phyloP scores from a whole-genome alignment of 2,329 filamentous ascomycete species.

The Calonectria pteridis region DNA sequence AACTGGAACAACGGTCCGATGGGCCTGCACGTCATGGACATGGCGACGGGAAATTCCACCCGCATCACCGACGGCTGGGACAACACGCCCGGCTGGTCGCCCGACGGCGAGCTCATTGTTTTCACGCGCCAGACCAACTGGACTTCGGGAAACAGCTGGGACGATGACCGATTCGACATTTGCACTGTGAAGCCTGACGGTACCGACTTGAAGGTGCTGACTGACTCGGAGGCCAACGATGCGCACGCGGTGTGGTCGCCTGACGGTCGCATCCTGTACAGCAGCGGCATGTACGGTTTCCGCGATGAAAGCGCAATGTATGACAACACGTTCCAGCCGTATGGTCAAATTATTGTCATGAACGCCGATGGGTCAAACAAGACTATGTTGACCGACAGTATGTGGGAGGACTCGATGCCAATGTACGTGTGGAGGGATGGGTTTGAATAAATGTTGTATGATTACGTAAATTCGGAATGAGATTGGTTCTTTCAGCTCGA shows the following conservation, averaged over 20 bases:
- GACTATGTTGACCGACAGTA: constrained; percentile 22
- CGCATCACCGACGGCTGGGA: constrained; percentile 14
- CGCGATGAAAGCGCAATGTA: constrained; percentile 16
- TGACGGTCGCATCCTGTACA: constrained; percentile 19
- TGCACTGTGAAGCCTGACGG: constrained; percentile 17
- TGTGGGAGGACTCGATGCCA: constrained; percentile 25
- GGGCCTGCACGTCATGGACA: constrained; percentile 13
- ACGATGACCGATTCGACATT: constrained; percentile 17
- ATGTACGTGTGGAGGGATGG: constrained; percentile 19
- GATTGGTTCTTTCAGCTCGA: background rate
- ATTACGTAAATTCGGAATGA: background rate
- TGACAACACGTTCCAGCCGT: constrained; percentile 20
- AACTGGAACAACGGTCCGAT: constrained; percentile 19
- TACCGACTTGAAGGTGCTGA: constrained; percentile 8
- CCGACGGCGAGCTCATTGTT: constrained; percentile 19
- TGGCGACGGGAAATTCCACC: constrained; percentile 1
- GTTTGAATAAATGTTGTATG: background rate
- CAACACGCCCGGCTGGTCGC: constrained; percentile 19
- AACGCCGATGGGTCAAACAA: constrained; percentile 21
- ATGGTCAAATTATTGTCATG: constrained; percentile 17
- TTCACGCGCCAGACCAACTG: constrained; percentile 25
- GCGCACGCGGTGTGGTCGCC: constrained; percentile 16
- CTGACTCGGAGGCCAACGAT: constrained; percentile 18
- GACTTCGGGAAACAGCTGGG: constrained; percentile 19
- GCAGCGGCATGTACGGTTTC: constrained; percentile 24